Base-by-base conservation (phyloP, 805 yeast genomes). In the Saturnispora sekii region DNA sequence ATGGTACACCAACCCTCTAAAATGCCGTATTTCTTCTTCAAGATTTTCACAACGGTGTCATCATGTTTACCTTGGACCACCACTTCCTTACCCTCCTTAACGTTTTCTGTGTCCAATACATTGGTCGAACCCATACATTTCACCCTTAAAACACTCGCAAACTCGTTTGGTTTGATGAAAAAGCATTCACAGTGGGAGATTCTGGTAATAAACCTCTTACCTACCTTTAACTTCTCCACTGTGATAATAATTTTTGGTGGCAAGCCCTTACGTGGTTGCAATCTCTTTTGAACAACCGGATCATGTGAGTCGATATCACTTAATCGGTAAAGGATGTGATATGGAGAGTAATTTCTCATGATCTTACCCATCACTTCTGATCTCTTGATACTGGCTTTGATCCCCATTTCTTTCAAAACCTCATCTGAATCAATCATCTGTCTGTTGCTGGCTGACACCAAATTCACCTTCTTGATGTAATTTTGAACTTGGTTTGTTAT, bases 11-110 rank as follows among this genome's bases (percentile, higher is more conserved):
- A 84, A 14, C 70, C 60, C 4, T 72, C 59, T 18, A 82, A 80
- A 21, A 90, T 63, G 0, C 95, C 95, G 43, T 69, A 67, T 47
- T 77, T 67, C 4, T 65, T 66, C 37, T 65, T 70, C 46, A 89
- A 63, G 38, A 81, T 59, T 2, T 79, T 81, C n/a, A 70, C 65
- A 10, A 83, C 76, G 0, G 72, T 60, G 39, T 76, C 72, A 18
- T 79, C 78, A 59, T 90, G 97, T 2, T 90, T 84, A 0, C 98
- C 98, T 65, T 93, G 97, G 2, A 93, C 95, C 39, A 79, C 72
- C 4, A 93, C 87, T 54, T 85, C 94, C 35, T 69, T 61, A 0
- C 73, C 55, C 4, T 81, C 80, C 42, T 75, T 72, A 34, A 73
- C 74, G 12, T 49, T 47, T 12, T 68, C 66, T 35, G 77, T 74